Evolutionary conservation across 176 grass and related monocot species (phyloP).

Genomic region (Triticum turgidum): DNA sequence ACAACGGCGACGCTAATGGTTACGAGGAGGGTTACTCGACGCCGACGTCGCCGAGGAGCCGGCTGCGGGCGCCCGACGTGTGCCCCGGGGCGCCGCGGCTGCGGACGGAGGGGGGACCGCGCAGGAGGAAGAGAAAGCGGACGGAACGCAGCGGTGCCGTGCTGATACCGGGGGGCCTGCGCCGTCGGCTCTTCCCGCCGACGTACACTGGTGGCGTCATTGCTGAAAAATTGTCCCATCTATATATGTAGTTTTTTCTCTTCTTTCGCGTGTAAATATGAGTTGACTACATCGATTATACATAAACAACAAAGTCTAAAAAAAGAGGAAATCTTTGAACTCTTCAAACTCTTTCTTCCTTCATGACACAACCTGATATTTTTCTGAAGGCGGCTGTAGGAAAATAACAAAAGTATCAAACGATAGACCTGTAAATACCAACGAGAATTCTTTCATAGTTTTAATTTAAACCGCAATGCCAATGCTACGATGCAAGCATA

Average conservation of each 20-base stretch:
- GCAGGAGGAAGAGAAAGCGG: not conserved
- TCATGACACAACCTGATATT: no score
- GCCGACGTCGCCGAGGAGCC: conserved; percentile 23
- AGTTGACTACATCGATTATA: no score
- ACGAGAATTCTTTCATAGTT: no score
- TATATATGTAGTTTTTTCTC: not conserved
- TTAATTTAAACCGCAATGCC: no score
- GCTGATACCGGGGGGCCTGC: no score
- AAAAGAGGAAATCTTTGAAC: no score
- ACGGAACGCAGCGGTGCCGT: not conserved
- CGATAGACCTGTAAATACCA: no score
- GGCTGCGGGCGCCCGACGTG: not conserved
- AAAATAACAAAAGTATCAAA: no score
- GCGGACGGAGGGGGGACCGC: not conserved
- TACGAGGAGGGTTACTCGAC: conserved; percentile 1
- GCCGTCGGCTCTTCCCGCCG: not conserved
- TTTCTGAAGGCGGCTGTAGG: no score
- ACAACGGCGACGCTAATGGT: not conserved
- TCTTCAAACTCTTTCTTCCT: no score
- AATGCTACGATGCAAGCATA: no score
- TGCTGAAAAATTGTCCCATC: not conserved
- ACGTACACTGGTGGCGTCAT: not conserved
- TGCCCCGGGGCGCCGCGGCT: not conserved
- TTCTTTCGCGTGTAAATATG: not conserved
- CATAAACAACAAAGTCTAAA: no score